A percentile compares a stretch with the other conserved stretches of the same genome.
Conservation (phyloP, 805 yeast genomes). For the Metschnikowia kunwiensis region DNA sequence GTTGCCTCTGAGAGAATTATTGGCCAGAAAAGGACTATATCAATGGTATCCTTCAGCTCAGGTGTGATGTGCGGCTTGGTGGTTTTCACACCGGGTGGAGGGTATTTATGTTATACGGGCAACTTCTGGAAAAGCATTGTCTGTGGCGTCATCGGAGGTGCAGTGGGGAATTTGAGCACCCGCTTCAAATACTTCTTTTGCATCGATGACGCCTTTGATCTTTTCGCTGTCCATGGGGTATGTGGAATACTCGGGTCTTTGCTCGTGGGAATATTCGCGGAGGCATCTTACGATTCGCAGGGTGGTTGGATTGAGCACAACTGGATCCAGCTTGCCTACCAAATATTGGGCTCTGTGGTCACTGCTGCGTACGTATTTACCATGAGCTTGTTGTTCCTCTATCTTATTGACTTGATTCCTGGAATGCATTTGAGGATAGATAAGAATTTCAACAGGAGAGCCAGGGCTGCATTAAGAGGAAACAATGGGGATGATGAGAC, state of each 20-base stretch:
- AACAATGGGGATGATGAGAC: slow-evolving; percentile 3
- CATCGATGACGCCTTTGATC: slow-evolving; percentile 44
- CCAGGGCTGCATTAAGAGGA: slow-evolving; percentile 17
- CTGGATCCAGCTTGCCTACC: slow-evolving; percentile 42
- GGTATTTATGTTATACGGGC: slow-evolving; percentile 32
- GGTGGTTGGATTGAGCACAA: slow-evolving; percentile 44
- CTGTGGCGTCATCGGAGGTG: slow-evolving; percentile 39
- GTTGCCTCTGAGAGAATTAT: not conserved
- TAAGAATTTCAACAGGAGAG: slow-evolving; percentile 34
- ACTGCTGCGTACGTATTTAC: slow-evolving; percentile 35
- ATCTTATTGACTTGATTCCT: slow-evolving; percentile 37
- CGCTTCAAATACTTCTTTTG: slow-evolving; percentile 36
- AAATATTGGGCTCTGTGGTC: slow-evolving; percentile 35
- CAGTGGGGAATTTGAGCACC: slow-evolving; percentile 36
- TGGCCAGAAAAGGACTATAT: slow-evolving; percentile 23
- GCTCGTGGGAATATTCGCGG: slow-evolving; percentile 41
- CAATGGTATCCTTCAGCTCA: slow-evolving; percentile 38
- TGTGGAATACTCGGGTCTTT: slow-evolving; percentile 41
- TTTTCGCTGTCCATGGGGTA: slow-evolving; percentile 43
- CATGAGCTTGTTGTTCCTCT: slow-evolving; percentile 30
- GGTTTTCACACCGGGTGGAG: slow-evolving; percentile 44
- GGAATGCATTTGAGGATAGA: slow-evolving; percentile 43
- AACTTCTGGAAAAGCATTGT: slow-evolving; percentile 42
- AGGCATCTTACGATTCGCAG: slow-evolving; percentile 25
- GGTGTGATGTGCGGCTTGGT: slow-evolving; percentile 43